Conservation (phyloP, 1,139 yeast genomes). For the Debaryomyces subglobosus region DNA sequence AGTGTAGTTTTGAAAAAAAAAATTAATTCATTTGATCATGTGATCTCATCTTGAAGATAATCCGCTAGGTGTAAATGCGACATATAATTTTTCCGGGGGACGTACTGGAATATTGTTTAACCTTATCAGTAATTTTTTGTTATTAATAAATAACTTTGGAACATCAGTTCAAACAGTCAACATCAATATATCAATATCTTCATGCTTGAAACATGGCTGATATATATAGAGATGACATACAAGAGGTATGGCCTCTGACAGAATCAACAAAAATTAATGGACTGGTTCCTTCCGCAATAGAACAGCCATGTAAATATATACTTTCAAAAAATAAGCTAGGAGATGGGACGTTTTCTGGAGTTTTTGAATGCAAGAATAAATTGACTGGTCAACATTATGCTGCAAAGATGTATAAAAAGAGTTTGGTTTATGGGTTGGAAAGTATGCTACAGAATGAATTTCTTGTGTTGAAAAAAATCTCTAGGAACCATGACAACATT, state of each 20-base stretch:
- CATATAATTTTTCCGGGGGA: slow-evolving; percentile 8
- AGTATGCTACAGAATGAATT: slow-evolving; percentile 56
- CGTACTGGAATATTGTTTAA: background rate
- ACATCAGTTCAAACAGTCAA: background rate
- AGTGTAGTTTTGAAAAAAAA: slow-evolving; percentile 7
- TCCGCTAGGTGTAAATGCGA: slow-evolving; percentile 2
- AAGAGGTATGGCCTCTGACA: slow-evolving; percentile 21
- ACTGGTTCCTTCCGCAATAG: slow-evolving; percentile 4
- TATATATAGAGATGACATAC: background rate
- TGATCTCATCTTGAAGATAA: slow-evolving; percentile 5
- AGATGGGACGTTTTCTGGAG: slow-evolving; percentile 42
- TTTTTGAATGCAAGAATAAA: slow-evolving; percentile 41
- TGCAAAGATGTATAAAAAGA: slow-evolving; percentile 39
- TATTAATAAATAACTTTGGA: background rate
- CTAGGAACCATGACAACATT: slow-evolving; percentile 48
- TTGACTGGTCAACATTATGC: slow-evolving; percentile 40
- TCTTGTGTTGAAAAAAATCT: slow-evolving; percentile 52
- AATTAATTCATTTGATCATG: slow-evolving; percentile 4
- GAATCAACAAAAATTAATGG: slow-evolving; percentile 17
- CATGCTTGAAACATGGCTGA: background rate
- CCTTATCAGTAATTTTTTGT: background rate
- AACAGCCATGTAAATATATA: slow-evolving; percentile 36
- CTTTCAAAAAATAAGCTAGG: slow-evolving; percentile 37
- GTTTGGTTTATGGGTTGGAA: slow-evolving; percentile 38
- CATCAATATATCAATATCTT: background rate